These are phyloP conservation scores for Fusarium secorum DNA, from an alignment of 2,329 filamentous ascomycete species.

Conservation along the genomic window DNA sequence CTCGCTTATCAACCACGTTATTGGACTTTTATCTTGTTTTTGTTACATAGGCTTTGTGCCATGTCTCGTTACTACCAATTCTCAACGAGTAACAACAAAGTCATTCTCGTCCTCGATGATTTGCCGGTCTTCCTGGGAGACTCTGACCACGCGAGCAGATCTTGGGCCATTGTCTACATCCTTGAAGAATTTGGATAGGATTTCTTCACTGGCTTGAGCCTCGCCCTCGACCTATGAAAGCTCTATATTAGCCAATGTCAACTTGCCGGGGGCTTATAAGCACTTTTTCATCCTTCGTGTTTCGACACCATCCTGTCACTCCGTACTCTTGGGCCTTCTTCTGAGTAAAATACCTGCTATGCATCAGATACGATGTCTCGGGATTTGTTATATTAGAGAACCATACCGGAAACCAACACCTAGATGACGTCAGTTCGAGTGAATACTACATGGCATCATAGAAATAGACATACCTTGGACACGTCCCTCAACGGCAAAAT, in stretches of 20 bases:
- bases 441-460: background rate
- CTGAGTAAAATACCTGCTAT: constrained; percentile 60
- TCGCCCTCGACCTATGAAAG: constrained; percentile 81
- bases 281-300: constrained; percentile 65
- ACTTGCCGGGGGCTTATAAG: background rate
- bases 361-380: constrained; percentile 5
- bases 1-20: no score
- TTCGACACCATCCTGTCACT: constrained; percentile 69
- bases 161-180: constrained; percentile 78
- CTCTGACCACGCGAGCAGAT: constrained; percentile 74
- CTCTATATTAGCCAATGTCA: background rate
- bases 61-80: background rate
- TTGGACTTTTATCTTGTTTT: background rate
- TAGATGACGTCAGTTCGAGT: constrained; percentile 46
- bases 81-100: constrained; percentile 64
- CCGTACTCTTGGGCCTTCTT: constrained; percentile 59
- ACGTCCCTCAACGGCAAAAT: constrained; percentile 70
- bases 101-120: constrained; percentile 70
- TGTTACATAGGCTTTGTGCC: background rate
- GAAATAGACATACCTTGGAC: constrained; percentile 69
- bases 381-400: background rate
- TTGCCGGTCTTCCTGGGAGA: constrained; percentile 74
- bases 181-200: constrained; percentile 74
- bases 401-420: constrained; percentile 64
- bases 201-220: constrained; percentile 76